Percentiles rank a stretch among this genome's conserved stretches.
Evolutionary conservation across 1,284 basidiomycete species (phyloP).

Genomic region (Marasmius sp.): DNA sequence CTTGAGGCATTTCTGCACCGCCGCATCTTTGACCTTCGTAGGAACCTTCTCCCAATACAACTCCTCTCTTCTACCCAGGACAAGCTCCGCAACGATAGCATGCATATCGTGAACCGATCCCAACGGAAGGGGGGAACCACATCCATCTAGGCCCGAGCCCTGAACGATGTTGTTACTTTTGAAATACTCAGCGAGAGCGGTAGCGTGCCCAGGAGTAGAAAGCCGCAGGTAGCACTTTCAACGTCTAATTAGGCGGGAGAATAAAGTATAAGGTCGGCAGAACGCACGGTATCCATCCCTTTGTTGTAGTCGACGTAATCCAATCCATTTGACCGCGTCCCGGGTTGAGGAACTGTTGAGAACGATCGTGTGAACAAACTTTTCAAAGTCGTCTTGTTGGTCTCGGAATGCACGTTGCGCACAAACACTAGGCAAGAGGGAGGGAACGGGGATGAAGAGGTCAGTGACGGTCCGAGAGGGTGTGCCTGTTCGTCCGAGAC

Average conservation of each 20-base stretch:
- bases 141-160: conserved; percentile 47
- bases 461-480: conserved; percentile 16
- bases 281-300: conserved; percentile 67
- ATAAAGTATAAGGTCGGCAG: background rate
- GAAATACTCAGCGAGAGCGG: conserved; percentile 48
- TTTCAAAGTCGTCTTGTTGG: conserved; percentile 77
- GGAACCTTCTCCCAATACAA: conserved; percentile 80
- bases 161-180: conserved; percentile 36
- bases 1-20: conserved; percentile 35
- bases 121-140: conserved; percentile 22
- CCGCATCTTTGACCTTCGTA: conserved; percentile 61
- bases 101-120: conserved; percentile 8
- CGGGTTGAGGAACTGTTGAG: background rate
- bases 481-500: background rate
- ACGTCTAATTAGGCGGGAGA: background rate
- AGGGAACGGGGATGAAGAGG: conserved; percentile 49
- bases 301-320: conserved; percentile 80
- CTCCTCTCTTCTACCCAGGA: conserved; percentile 62
- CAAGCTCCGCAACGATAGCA: conserved; percentile 49
- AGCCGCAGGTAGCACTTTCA: conserved; percentile 73
- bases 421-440: conserved; percentile 66
- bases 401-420: conserved; percentile 65
- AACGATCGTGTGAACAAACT: conserved; percentile 52
- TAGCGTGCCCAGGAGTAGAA: conserved; percentile 47
- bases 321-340: conserved; percentile 33